Percentiles rank a stretch among this genome's conserved stretches.
Evolutionary conservation across 2,329 filamentous ascomycete species (phyloP).

Genomic region (Stromatinia cepivora): DNA sequence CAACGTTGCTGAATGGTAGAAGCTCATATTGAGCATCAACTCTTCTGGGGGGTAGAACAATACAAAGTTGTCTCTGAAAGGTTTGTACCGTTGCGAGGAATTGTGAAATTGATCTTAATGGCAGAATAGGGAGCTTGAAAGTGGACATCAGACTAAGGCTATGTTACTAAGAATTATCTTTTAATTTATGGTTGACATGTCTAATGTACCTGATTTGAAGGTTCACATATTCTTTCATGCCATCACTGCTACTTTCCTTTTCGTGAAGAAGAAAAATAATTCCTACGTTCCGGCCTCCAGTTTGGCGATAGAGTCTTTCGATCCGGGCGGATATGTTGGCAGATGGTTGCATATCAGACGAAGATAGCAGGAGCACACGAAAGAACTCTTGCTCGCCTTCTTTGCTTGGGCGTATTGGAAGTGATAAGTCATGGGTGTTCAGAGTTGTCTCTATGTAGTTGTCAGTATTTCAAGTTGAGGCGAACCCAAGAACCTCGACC

Average conservation of each 20-base stretch:
- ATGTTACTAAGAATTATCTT: conserved; percentile 18
- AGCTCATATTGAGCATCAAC: conserved; percentile 29
- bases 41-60: conserved; percentile 14
- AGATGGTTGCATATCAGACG: conserved; percentile 31
- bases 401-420: conserved; percentile 32
- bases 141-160: conserved; percentile 32
- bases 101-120: conserved; percentile 31
- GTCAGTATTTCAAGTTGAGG: conserved; percentile 21
- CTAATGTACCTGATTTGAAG: conserved; percentile 37
- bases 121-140: conserved; percentile 39
- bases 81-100: conserved; percentile 32
- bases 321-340: conserved; percentile 34
- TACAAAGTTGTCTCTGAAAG: conserved; percentile 36
- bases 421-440: conserved; percentile 37
- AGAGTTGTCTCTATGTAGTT: conserved; percentile 32
- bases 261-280: conserved; percentile 40
- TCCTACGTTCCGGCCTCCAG: conserved; percentile 37
- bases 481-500: conserved; percentile 33
- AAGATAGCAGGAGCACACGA: conserved; percentile 37
- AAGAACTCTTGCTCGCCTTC: conserved; percentile 29
- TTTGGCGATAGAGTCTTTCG: conserved; percentile 39
- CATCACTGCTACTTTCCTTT: conserved; percentile 28
- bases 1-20: conserved; percentile 37
- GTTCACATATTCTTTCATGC: conserved; percentile 35
- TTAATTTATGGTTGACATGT: not conserved